Base-by-base conservation (phyloP, 1,284 basidiomycete genomes). In the Ustilago nuda region DNA sequence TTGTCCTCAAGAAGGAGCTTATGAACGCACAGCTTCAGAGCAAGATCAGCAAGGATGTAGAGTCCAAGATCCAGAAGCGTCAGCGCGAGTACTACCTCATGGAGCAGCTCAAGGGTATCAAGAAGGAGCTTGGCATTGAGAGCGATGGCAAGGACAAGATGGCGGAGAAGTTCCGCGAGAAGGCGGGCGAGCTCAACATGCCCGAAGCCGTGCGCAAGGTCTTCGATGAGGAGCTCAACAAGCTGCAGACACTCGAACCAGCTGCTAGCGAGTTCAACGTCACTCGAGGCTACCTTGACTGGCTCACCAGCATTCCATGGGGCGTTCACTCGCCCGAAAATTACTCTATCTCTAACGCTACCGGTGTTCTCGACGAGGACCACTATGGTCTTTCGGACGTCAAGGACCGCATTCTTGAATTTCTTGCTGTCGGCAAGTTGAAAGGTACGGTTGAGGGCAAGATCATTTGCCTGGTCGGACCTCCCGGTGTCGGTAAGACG, bases 41-140 rank as follows among this genome's bases (percentile, higher is more conserved):
- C 86, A 98, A 98, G 88, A 93, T 99, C 69, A 92, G 92, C 13
- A 90, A 94, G 46, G 96, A 99, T 81, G 95, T 99, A 27, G 95
- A 99, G 86, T 91, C 88, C 88, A 98, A 98, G 89, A 98, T 99
- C 72, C 94, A 94, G 56, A 98, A 98, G 87, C 90, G 95, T 15
- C 96, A 99, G 86, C 89, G 95, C 68, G 97, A 99, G 88, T 98
- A 97, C 85, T 98, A 97, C 87, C 89, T 99, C 66, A 95, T 94
- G 93, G 97, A 99, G 87, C 97, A 99, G 87, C 90, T 99, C 72
- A 98, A 97, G 87, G 95, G 94, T 2, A 99, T 99, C 88, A 98
- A 99, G 89, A 97, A 96, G 88, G 97, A 98, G 87, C 89, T 99
- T 8, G 96, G 96, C 5, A 94, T 98, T 91, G 94, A 96, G 87